Base-by-base conservation (phyloP, 192 early-diverging fungal species). In the Powellomyces hirtus region DNA sequence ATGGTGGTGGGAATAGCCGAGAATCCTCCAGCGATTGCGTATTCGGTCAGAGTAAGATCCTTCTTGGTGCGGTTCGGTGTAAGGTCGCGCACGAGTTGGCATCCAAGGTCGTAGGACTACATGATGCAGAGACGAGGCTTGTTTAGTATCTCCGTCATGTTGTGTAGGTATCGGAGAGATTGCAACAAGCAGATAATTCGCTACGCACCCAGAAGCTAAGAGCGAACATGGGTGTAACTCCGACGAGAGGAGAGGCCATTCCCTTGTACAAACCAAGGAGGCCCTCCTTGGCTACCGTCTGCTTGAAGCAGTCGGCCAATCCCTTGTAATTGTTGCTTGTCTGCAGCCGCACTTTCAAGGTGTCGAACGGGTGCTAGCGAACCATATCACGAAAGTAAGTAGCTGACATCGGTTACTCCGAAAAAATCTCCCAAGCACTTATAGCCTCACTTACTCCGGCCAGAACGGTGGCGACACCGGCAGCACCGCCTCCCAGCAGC, bases 181-280 rank as follows among this genome's bases (percentile, higher is more conserved):
- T 8, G 16, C 26, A 58, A 40, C 16, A 29, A 65, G 7, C 5
- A 2, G 50, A 20, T 16, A 18, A 20, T 18, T 49, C 8, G 16
- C 1, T 31, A 61, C 71, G 52, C 72, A 86, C 91, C 91, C 91
- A 96, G 84, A 96, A 98, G 68, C 87, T 91, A 33, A 95, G 87
- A 42, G 95, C 94, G 80, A 94, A 96, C 77, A 97, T 94, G 34
- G 97, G 94, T 30, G 97, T 99, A 27, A 95, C 91, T 40, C 94
- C 94, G 38, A 92, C 83, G 30, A 99, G 78, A 38, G 97, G 97
- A 14, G 95, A 88, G 4, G 88, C 85, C 91, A 97, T 96, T 42
- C 97, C 97, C 45, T 90, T 90, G 87, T 99, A 99, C 53, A 99
- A 83, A 65, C 94, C 95, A 38, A 86, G 79, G 45, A 97, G 53